A percentile compares a stretch with the other conserved stretches of the same genome.
phyloP scores from a whole-genome alignment of 2,329 filamentous ascomycete species.

The Sporothrix pseudoabietina region DNA sequence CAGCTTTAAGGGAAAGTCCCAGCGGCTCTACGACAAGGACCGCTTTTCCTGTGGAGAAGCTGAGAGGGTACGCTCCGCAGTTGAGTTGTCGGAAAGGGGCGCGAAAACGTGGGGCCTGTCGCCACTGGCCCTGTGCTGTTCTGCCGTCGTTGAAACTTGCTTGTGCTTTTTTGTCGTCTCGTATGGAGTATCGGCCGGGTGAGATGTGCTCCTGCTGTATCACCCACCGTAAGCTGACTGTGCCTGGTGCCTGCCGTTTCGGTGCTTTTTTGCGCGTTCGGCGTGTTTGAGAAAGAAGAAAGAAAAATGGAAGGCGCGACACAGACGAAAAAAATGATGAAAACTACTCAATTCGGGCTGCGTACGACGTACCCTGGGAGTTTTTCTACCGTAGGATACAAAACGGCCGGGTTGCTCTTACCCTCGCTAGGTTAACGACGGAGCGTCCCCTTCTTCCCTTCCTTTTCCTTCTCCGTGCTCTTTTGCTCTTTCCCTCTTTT shows the following conservation, averaged over 20 bases:
- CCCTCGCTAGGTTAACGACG: constrained; percentile 10
- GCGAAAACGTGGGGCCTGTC: not conserved
- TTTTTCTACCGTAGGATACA: constrained; percentile 2
- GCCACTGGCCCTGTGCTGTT: not conserved
- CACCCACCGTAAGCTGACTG: constrained; percentile 18
- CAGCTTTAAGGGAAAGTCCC: constrained; percentile 3
- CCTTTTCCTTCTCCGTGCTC: not conserved
- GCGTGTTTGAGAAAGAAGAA: not conserved
- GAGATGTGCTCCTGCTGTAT: not conserved
- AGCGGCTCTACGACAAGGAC: not conserved
- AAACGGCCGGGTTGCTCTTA: constrained; percentile 7
- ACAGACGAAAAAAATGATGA: not conserved
- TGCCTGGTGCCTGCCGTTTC: constrained; percentile 14
- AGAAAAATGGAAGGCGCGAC: not conserved
- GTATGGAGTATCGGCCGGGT: not conserved
- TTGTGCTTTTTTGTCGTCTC: not conserved
- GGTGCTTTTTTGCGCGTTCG: not conserved
- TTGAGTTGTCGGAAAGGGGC: not conserved
- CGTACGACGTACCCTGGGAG: not conserved
- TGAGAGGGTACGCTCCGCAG: not conserved
- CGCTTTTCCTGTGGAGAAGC: constrained; percentile 21
- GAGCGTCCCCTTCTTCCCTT: not conserved
- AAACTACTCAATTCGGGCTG: not conserved
- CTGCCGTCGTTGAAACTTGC: not conserved
- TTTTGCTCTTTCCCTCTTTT: not conserved